These are phyloP conservation scores for Talaromyces sp. DNA, from an alignment of 2,329 filamentous ascomycete species.

Conservation along the genomic window DNA sequence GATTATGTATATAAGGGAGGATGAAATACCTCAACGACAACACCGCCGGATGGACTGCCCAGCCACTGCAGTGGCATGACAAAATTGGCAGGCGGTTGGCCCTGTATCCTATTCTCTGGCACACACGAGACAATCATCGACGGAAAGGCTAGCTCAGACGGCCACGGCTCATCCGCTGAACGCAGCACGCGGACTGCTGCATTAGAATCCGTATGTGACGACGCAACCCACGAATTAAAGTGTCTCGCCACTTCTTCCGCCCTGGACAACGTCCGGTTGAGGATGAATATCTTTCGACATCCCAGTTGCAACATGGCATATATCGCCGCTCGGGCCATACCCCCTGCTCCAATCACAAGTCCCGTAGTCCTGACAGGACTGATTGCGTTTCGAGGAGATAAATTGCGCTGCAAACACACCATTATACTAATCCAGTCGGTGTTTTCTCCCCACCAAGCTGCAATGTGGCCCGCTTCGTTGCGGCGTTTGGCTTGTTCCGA, in stretches of 20 bases:
- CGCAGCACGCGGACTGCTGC: conserved; percentile 53
- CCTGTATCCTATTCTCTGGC: conserved; percentile 64
- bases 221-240: conserved; percentile 55
- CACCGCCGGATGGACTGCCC: conserved; percentile 68
- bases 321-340: conserved; percentile 74
- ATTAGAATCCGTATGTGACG: conserved; percentile 34
- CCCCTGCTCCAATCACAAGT: conserved; percentile 58
- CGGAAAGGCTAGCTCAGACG: conserved; percentile 58
- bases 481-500: conserved; percentile 40
- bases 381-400: conserved; percentile 52
- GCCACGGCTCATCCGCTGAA: conserved; percentile 62
- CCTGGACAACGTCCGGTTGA: conserved; percentile 66
- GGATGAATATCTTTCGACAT: conserved; percentile 70
- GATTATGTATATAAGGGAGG: background rate
- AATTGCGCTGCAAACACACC: conserved; percentile 40
- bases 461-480: conserved; percentile 40
- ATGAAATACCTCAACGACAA: conserved; percentile 62
- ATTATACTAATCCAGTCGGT: conserved; percentile 45
- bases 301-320: conserved; percentile 77
- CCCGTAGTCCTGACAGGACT: conserved; percentile 48
- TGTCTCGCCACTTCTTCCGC: conserved; percentile 66
- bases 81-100: conserved; percentile 65
- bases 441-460: conserved; percentile 45
- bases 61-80: conserved; percentile 68
- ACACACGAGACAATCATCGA: conserved; percentile 76